Conservation (phyloP, 2,329 filamentous ascomycete genomes). For the Trichophyton benhamiae region DNA sequence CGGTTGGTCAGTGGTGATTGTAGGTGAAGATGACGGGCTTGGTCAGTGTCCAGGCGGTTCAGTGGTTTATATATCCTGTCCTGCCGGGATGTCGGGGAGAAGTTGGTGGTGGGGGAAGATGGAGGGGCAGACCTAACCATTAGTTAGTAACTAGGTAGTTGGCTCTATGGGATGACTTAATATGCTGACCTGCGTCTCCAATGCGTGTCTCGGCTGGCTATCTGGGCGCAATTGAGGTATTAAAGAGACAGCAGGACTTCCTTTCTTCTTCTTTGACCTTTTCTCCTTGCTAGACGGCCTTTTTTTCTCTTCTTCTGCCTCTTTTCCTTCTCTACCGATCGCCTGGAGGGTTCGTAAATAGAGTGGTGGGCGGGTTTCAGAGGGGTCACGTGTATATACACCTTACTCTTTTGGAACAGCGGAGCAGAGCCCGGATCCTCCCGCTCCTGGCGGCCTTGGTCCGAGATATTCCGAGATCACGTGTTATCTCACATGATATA, state of each 20-base stretch:
- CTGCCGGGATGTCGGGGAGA: not conserved
- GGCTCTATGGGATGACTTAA: too few species aligned
- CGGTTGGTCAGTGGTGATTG: constrained; percentile 6
- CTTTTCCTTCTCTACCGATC: too few species aligned
- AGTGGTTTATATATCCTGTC: not conserved
- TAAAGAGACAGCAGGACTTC: not conserved
- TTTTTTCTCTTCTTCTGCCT: not conserved
- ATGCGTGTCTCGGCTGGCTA: not conserved
- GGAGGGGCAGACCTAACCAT: not conserved
- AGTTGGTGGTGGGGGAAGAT: constrained; percentile 6
- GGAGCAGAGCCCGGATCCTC: not conserved
- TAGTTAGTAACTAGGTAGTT: too few species aligned
- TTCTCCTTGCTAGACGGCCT: not conserved
- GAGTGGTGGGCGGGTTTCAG: not conserved
- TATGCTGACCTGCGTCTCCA: constrained; percentile 1
- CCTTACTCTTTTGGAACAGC: not conserved
- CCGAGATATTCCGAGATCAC: not conserved
- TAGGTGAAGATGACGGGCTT: not conserved
- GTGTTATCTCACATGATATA: not conserved
- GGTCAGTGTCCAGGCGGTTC: not conserved
- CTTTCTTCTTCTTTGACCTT: not conserved
- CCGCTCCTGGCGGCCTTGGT: not conserved
- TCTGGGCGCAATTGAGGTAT: not conserved
- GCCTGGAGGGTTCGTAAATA: too few species aligned
- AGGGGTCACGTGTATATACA: not conserved